Evolutionary conservation across 2,329 filamentous ascomycete species (phyloP), one percentile per base, ranked within the genome.

Genomic region (Epichloe sylvatica): DNA sequence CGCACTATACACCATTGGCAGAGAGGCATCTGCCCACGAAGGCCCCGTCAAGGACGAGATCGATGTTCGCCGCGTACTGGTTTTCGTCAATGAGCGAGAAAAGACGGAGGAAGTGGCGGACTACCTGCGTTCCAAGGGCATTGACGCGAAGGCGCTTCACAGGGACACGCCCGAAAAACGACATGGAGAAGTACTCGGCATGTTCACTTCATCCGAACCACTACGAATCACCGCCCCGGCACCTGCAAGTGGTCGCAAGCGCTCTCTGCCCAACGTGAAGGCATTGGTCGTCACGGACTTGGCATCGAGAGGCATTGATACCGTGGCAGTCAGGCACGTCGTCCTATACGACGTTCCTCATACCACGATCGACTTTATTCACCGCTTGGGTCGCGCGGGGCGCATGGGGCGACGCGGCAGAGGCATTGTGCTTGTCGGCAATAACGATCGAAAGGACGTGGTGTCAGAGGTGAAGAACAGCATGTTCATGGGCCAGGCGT

Each of bases 281-380:
- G 91, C 95, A 11, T 78, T 98, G 38, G 91, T 98, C 3, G 92
- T 89, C 12, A 98, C 92, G 0, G 92, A 98, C 65, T 70, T 98
- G 51, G 88, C 87, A 4, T 95, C 89, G 5, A 74, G 92, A 57
- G 92, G 92, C 54, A 95, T 98, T 59, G 92, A 98, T 65, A 98
- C 92, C 0, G 69, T 96, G 33, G 84, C 87, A 17, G 91, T 97
- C 17, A 78, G 86, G 51, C 87, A 94, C 57, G 92, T 98, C 47
- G 83, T 98, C 49, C 70, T 98, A 25, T 97, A 95, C 65, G 89
- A 98, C 63, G 91, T 98, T n/a, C 92, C 92, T 4, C 91, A 97
- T 63, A 94, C 87, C 0, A 94, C 89, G 0, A 94, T 98, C 52
- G 94, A 98, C 66, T 98, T 98, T 61, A 96, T 98, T 61, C 94